phyloP scores from a whole-genome alignment of 176 grass and related monocot species.

The Aegilops longissima region DNA sequence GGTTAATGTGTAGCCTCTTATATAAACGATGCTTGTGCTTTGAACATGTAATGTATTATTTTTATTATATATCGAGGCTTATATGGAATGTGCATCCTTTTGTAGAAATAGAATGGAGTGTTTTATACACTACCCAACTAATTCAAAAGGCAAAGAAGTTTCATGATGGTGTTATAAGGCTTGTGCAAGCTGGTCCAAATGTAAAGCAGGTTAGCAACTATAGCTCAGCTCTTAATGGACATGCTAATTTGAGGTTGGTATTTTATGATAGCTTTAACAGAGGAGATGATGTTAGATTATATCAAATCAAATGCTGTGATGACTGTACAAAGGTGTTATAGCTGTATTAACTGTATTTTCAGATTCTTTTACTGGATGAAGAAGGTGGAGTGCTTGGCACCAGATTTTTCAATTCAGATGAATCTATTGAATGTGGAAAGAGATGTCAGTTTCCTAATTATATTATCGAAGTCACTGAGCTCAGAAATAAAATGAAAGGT shows the following conservation, averaged over 20 bases:
- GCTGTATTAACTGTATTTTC: slow-evolving; percentile 22
- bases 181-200: slow-evolving; percentile 53
- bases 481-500: slow-evolving; percentile 43
- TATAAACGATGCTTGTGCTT: not conserved
- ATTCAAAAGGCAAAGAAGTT: slow-evolving; percentile 85
- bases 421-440: slow-evolving; percentile 57
- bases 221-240: not conserved
- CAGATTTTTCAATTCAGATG: slow-evolving; percentile 66
- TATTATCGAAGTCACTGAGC: slow-evolving; percentile 62
- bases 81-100: slow-evolving; percentile 4
- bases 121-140: slow-evolving; percentile 74
- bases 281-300: slow-evolving; percentile 10
- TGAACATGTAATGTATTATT: not conserved
- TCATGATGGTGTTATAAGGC: slow-evolving; percentile 67
- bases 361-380: slow-evolving; percentile 73
- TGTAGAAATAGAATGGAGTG: slow-evolving; percentile 61
- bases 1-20: not conserved
- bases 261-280: slow-evolving; percentile 6
- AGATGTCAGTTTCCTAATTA: slow-evolving; percentile 58
- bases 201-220: slow-evolving; percentile 61
- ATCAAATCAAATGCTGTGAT: slow-evolving; percentile 13
- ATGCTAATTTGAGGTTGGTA: slow-evolving; percentile 16
- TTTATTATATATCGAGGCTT: slow-evolving; percentile 1
- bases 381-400: slow-evolving; percentile 48
- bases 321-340: not conserved